Evolutionary conservation across 257 asterid species (phyloP), one percentile per base, ranked within the genome.

Genomic region (Dorcoceras hygrometricum): DNA sequence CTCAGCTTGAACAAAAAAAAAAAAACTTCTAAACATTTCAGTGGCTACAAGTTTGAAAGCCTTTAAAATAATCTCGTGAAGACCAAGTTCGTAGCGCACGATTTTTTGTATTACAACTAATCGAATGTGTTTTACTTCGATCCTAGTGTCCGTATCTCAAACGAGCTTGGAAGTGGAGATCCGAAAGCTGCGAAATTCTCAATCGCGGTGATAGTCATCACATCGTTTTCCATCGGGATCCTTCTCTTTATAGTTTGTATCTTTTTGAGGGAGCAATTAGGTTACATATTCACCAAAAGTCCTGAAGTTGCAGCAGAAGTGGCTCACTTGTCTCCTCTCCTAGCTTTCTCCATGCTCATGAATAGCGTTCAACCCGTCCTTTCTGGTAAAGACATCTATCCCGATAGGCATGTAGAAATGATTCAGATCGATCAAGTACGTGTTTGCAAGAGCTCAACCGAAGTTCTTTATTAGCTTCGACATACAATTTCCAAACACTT

Each of bases 141-240:
- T 64, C 64, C 46, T 50, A 86, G 96, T 28, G 96, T 88, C 20
- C 87, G 96, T 14, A 87, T 86, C 2, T 58, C 91, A 2, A 88
- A 88, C 65, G 96, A 88, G 78, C 86, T 88, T 39, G 96, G 96
- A 32, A 86, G 75, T 23, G 96, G 96, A n/a, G 81, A 82, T 63
- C 32, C 94, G 1, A 84, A 43, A 59, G 83, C 85, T 23, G 94
- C 93, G 22, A 88, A 75, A 61, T 86, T 88, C 56, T 75, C 91
- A 2, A 70, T 88, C 24, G 3, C 61, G 65, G 59, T 78, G 34
- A 66, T 82, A 16, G 89, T 80, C 23, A 29, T 88, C 51, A 81
- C 78, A 50, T 88, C 96, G 5, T 50, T 78, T 18, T 18, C 66
- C 61, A 50, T 82, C 26, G 96, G 96, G 51, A 4, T 80, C 1